Evolutionary conservation across 371 early-diverging fungal genomes (phyloP).

Genomic region (Smittium mucronatum): DNA sequence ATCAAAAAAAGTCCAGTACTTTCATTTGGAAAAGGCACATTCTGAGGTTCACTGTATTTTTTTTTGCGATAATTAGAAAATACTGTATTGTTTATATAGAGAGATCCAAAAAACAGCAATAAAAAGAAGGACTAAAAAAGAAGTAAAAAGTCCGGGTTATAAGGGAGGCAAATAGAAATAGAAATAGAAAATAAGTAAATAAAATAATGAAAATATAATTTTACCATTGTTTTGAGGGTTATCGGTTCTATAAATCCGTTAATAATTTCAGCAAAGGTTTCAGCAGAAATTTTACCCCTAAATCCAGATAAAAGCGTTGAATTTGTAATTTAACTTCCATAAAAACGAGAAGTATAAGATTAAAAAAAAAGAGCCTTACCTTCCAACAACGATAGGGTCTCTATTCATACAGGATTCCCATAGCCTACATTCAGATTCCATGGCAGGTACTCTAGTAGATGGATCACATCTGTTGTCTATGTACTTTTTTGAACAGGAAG

Average conservation of each 20-base stretch:
- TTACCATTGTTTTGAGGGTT: conserved; percentile 65
- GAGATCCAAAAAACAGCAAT: conserved; percentile 29
- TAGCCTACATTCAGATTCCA: conserved; percentile 52
- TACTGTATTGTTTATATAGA: conserved; percentile 32
- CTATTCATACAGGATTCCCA: conserved; percentile 74
- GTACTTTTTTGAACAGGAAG: conserved; percentile 53
- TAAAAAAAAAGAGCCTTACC: conserved; percentile 19
- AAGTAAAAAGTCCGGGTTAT: conserved; percentile 9
- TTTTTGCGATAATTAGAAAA: conserved; percentile 30
- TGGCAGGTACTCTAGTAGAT: conserved; percentile 55
- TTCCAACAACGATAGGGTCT: conserved; percentile 50
- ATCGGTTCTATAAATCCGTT: conserved; percentile 67
- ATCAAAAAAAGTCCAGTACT: conserved; percentile 5
- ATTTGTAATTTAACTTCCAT: not conserved
- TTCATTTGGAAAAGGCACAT: conserved; percentile 7
- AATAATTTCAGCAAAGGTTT: conserved; percentile 64
- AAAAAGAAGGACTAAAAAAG: conserved; percentile 22
- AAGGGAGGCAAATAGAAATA: not conserved
- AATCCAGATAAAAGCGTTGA: not conserved
- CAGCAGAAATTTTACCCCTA: conserved; percentile 55
- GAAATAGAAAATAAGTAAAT: conserved; percentile 13
- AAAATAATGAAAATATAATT: conserved; percentile 17
- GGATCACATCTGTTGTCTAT: conserved; percentile 59
- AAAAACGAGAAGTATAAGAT: conserved; percentile 15
- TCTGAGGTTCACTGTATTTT: not conserved